phyloP scores from a whole-genome alignment of 2,329 filamentous ascomycete genomes.

The Fusarium sp. region DNA sequence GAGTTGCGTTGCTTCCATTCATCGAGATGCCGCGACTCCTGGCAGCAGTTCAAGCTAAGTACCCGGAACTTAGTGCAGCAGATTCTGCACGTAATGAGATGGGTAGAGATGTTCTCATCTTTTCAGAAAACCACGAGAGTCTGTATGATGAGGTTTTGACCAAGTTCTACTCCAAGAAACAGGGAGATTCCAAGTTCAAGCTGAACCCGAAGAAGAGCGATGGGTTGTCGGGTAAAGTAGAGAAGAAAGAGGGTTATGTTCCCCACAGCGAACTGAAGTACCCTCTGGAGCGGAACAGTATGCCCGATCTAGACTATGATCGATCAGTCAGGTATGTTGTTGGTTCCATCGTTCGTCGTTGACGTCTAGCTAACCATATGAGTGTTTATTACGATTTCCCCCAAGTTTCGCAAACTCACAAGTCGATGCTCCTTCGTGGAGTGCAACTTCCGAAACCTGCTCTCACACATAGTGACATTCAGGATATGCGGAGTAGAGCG shows the following conservation, averaged over 20 bases:
- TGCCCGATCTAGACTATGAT: constrained; percentile 86
- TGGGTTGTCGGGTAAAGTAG: constrained; percentile 82
- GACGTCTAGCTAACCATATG: constrained; percentile 46
- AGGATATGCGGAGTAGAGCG: constrained; percentile 75
- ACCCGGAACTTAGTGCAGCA: constrained; percentile 80
- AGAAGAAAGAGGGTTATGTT: constrained; percentile 85
- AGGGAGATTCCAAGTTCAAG: constrained; percentile 72
- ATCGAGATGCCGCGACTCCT: constrained; percentile 92
- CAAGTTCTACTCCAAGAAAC: constrained; percentile 93
- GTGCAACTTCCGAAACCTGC: constrained; percentile 78
- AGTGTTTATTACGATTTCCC: constrained; percentile 92
- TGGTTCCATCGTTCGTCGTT: background rate
- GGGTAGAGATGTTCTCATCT: constrained; percentile 83
- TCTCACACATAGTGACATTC: constrained; percentile 80
- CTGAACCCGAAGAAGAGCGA: constrained; percentile 81
- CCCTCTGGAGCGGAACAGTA: constrained; percentile 75
- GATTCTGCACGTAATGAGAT: constrained; percentile 82
- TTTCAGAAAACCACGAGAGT: constrained; percentile 82
- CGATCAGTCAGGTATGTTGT: constrained; percentile 80
- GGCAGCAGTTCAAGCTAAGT: constrained; percentile 83
- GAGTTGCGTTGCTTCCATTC: constrained; percentile 91
- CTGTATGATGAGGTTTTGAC: constrained; percentile 87
- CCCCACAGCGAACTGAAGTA: constrained; percentile 86
- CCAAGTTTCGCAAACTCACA: constrained; percentile 77
- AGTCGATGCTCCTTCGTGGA: constrained; percentile 92